These are phyloP conservation scores for Entomortierella chlamydospora DNA, from an alignment of 192 early-diverging fungal genomes.

Conservation along the genomic window DNA sequence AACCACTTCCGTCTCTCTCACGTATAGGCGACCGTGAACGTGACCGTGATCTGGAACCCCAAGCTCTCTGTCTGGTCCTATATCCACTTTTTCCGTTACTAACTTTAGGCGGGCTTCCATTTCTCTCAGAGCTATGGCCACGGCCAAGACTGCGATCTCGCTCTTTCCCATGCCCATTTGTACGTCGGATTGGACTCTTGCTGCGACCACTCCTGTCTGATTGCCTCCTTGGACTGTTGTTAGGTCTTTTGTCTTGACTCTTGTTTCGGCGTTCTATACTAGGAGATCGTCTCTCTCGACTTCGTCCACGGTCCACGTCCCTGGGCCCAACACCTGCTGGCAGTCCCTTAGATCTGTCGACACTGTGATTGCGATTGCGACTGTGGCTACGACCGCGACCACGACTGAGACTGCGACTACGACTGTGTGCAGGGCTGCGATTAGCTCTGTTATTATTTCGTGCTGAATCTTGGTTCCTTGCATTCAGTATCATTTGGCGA, in stretches of 20 bases:
- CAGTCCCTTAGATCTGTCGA: neutral
- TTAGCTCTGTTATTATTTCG: neutral
- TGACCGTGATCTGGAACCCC: conserved; percentile 6
- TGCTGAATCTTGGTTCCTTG: neutral
- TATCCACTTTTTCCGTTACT: too few relatives aligned
- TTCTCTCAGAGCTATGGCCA: neutral
- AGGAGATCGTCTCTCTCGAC: neutral
- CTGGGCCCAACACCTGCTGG: neutral
- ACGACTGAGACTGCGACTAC: neutral
- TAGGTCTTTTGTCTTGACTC: neutral
- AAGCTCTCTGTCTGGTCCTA: neutral
- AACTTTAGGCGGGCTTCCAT: too few relatives aligned
- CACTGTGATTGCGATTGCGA: conserved; percentile 1
- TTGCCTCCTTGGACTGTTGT: too few relatives aligned
- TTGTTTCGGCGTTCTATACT: neutral
- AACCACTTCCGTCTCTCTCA: neutral
- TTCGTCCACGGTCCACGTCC: neutral
- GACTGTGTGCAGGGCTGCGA: neutral
- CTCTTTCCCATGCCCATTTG: neutral
- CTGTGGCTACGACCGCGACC: neutral
- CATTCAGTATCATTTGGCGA: conserved; percentile 6
- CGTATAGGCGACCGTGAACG: conserved; percentile 8
- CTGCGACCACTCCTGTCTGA: conserved; percentile 4
- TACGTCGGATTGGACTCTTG: neutral
- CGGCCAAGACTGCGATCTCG: neutral